Evolutionary conservation across 805 yeast species (phyloP), one percentile per base, ranked within the genome.

Genomic region (Maudiozyma saulgeensis): DNA sequence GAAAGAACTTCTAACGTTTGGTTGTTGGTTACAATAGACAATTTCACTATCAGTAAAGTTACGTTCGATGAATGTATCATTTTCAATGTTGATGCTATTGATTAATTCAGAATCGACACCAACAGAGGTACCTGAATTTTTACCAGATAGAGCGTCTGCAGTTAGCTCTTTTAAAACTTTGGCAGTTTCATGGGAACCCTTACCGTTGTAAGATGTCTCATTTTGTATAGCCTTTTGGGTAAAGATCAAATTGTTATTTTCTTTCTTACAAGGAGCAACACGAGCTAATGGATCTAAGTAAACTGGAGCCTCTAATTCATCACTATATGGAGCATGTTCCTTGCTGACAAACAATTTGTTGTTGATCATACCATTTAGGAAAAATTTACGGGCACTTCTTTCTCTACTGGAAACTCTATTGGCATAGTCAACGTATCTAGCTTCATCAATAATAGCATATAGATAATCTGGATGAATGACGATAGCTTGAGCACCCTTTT

Each of bases 71-170:
- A 93, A 93, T 21, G 96, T 91, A 47, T 82, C 89, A 68, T 91
- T 93, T n/a, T 81, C 86, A 58, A 84, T 68, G 70, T 91, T 89
- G 66, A 93, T 73, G 19, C 93, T 77, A 37, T 84, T 74, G 53
- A 93, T 77, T 59, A 89, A 78, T 72, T 93, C 99, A 52, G 91
- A 97, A 68, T 93, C 99, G 54, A 93, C 98, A 61, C 99, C 99
- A 60, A 93, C 96, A 39, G 60, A 58, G 52, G 82, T 84, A 59
- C 79, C 80, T 48, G 59, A 63, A 16, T 43, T 43, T 12, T 52
- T 48, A 34, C 41, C 48, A 43, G 70, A 66, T 26, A 68, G 59
- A 37, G 66, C 59, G 32, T 68, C 59, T 51, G 75, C 67, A 60
- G 87, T 79, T 64, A 88, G 73, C 2, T 68, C 54, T 38, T 71